Percentiles rank a stretch among this genome's conserved stretches.
Evolutionary conservation across 169 alveolate genomes (phyloP).

Genomic region (Cryptosporidium ryanae): DNA sequence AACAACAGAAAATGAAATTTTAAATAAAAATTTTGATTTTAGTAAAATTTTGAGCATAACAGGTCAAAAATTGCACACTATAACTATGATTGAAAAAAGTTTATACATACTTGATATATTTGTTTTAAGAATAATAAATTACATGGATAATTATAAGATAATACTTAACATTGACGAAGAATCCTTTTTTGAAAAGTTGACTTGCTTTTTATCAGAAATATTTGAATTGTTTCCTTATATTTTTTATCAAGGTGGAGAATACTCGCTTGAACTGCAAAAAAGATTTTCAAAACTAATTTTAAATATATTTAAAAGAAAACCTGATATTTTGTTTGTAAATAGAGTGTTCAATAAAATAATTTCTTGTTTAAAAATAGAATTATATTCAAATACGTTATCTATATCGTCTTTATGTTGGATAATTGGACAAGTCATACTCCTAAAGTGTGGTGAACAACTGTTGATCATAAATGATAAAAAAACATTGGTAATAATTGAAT

Average conservation of each 20-base stretch:
- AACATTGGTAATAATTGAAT: neutral
- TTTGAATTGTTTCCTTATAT: constrained; percentile 18
- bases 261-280: constrained; percentile 7
- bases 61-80: constrained; percentile 12
- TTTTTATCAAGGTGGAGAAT: constrained; percentile 23
- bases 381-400: constrained; percentile 1
- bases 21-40: no score
- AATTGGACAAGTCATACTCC: constrained; percentile 19
- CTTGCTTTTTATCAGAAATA: constrained; percentile 7
- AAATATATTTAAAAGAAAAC: neutral
- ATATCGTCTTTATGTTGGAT: constrained; percentile 33
- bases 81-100: neutral
- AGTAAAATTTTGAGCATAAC: neutral
- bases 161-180: neutral
- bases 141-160: neutral
- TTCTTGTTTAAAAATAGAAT: neutral
- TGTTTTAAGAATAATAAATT: neutral
- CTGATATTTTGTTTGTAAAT: constrained; percentile 12
- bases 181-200: neutral
- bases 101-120: constrained; percentile 1
- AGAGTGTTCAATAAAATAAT: constrained; percentile 2
- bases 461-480: constrained; percentile 8
- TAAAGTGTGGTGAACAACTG: neutral
- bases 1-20: no score
- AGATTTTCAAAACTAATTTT: constrained; percentile 12